These are phyloP conservation scores for Globisporangium emineosum DNA, from an alignment of 352 stramenopile species.

Conservation along the genomic window DNA sequence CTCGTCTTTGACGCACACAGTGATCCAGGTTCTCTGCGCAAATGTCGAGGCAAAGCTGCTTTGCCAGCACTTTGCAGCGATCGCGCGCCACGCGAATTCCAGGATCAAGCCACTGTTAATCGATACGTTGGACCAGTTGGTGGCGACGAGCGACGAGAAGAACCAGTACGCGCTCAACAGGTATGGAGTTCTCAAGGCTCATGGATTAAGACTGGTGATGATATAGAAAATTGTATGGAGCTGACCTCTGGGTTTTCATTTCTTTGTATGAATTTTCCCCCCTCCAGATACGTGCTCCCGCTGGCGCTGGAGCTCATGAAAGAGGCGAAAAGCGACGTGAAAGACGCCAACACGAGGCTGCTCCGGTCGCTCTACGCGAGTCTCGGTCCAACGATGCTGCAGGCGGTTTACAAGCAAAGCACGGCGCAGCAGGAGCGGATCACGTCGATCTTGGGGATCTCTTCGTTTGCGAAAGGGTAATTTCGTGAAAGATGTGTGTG, in stretches of 20 bases:
- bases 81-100: constrained; percentile 51
- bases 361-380: constrained; percentile 31
- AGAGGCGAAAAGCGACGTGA: constrained; percentile 73
- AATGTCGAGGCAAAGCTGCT: constrained; percentile 48
- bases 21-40: constrained; percentile 41
- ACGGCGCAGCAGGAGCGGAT: constrained; percentile 55
- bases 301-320: constrained; percentile 70
- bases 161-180: constrained; percentile 48
- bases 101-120: constrained; percentile 58
- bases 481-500: too few species aligned
- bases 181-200: constrained; percentile 16
- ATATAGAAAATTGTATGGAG: neutral
- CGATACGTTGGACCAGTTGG: constrained; percentile 44
- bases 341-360: constrained; percentile 50
- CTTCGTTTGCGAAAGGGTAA: constrained; percentile 6
- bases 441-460: constrained; percentile 34
- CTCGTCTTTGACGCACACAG: constrained; percentile 32
- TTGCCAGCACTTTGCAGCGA: constrained; percentile 50
- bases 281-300: constrained; percentile 69
- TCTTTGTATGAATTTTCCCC: constrained; percentile 5
- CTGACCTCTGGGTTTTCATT: neutral
- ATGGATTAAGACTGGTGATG: neutral
- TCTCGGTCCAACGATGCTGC: constrained; percentile 21
- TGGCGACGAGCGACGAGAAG: constrained; percentile 39
- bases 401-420: constrained; percentile 46